Evolutionary conservation across 805 yeast species (phyloP).

Genomic region (Torulaspora delbrueckii): DNA sequence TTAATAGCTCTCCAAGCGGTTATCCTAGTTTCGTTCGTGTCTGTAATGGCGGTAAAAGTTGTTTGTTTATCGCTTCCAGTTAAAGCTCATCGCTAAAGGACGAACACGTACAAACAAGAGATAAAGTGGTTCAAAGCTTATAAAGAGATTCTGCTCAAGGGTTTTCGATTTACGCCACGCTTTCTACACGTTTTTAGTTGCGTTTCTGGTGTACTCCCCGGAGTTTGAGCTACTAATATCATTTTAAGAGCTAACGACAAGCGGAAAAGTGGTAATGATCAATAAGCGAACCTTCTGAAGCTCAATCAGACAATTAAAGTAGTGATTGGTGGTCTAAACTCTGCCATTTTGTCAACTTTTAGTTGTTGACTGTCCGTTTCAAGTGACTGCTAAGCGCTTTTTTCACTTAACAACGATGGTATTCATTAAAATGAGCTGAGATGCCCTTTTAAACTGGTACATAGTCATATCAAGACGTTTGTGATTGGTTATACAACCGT

Average conservation of each 20-base stretch:
- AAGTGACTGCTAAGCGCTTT: neutral
- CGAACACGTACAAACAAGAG: neutral
- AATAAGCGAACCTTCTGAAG: neutral
- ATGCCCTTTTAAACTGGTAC: neutral
- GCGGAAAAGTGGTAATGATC: neutral
- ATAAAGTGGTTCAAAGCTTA: neutral
- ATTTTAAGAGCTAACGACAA: neutral
- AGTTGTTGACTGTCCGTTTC: neutral
- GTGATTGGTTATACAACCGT: neutral
- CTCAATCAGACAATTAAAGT: too few species aligned
- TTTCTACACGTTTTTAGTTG: neutral
- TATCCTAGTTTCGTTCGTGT: neutral
- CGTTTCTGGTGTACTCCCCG: neutral
- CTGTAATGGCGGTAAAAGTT: slow-evolving; percentile 4
- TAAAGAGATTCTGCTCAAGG: neutral
- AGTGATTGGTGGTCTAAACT: neutral
- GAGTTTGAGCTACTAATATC: neutral
- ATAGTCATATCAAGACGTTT: neutral
- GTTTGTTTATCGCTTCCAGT: slow-evolving; percentile 2
- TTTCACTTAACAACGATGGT: neutral
- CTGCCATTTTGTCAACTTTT: neutral
- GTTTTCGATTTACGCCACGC: neutral
- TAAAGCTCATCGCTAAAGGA: neutral
- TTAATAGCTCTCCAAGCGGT: neutral
- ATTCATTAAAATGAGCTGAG: neutral